Evolutionary conservation across 75 land plant species (phyloP).

Genomic region (Cunninghamia lanceolata): DNA sequence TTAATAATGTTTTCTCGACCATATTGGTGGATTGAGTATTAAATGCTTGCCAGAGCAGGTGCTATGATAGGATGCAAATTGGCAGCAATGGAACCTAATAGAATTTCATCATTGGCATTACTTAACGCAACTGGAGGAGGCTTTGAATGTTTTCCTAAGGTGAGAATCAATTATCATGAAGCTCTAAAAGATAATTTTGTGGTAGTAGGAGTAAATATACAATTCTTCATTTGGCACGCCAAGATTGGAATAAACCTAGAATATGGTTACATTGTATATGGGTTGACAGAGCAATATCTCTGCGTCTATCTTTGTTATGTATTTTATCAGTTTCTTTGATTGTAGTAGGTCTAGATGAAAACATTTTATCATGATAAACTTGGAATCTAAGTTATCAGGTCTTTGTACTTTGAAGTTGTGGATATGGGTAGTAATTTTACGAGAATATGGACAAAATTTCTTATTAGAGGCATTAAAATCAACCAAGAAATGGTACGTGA

Average conservation of each 20-base stretch:
- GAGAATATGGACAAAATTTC: not conserved
- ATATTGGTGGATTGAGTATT: not conserved
- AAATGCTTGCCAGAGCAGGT: constrained; percentile 44
- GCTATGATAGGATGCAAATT: constrained; percentile 93
- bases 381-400: not conserved
- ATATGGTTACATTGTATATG: not conserved
- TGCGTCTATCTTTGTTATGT: not conserved
- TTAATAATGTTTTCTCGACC: not conserved
- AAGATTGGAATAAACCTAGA: not conserved
- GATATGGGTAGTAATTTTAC: not conserved
- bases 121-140: constrained; percentile 95
- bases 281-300: not conserved
- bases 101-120: constrained; percentile 80
- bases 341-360: not conserved
- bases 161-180: constrained; percentile 14
- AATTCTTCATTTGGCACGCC: not conserved
- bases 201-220: not conserved
- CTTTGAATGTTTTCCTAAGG: constrained; percentile 95
- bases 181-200: not conserved
- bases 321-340: not conserved
- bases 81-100: constrained; percentile 79
- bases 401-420: not conserved
- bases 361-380: not conserved
- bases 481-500: not conserved
- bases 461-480: not conserved